A percentile compares a stretch with the other conserved stretches of the same genome.
phyloP scores from a whole-genome alignment of 805 yeast species.

The Huiozyma sinensis region DNA sequence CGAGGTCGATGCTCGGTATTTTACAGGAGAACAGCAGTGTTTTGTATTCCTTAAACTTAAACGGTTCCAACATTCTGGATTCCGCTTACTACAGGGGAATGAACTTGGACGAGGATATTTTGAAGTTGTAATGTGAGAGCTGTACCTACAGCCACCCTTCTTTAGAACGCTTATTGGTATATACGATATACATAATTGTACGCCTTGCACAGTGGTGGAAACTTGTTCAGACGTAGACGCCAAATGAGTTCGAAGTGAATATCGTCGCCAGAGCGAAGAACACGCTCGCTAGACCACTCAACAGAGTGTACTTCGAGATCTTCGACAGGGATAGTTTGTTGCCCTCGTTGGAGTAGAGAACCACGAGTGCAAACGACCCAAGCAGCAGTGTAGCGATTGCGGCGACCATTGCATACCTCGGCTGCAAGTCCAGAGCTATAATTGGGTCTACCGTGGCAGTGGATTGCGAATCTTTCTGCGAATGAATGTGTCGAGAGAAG shows the following conservation, averaged over 20 bases:
- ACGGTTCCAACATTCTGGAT: conserved; percentile 6
- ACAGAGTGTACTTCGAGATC: conserved; percentile 12
- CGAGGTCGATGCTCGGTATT: conserved; percentile 26
- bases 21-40: conserved; percentile 14
- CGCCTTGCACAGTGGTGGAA: neutral
- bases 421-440: conserved; percentile 16
- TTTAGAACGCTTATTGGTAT: neutral
- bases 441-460: conserved; percentile 8
- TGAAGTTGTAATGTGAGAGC: conserved; percentile 16
- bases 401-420: conserved; percentile 15
- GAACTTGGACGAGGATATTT: conserved; percentile 38
- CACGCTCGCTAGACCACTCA: conserved; percentile 27
- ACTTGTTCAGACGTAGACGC: conserved; percentile 32
- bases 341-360: conserved; percentile 9
- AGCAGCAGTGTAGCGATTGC: conserved; percentile 11
- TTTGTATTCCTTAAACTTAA: neutral
- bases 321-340: conserved; percentile 6
- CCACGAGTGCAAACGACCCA: conserved; percentile 12
- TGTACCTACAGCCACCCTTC: neutral
- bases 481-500: no score
- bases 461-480: neutral
- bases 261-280: conserved; percentile 33
- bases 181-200: conserved; percentile 1
- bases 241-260: conserved; percentile 34
- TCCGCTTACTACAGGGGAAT: conserved; percentile 27